A percentile compares a stretch with the other conserved stretches of the same genome.
Conservation (phyloP, 108 stramenopile genomes). For the Licmophora abbreviata region DNA sequence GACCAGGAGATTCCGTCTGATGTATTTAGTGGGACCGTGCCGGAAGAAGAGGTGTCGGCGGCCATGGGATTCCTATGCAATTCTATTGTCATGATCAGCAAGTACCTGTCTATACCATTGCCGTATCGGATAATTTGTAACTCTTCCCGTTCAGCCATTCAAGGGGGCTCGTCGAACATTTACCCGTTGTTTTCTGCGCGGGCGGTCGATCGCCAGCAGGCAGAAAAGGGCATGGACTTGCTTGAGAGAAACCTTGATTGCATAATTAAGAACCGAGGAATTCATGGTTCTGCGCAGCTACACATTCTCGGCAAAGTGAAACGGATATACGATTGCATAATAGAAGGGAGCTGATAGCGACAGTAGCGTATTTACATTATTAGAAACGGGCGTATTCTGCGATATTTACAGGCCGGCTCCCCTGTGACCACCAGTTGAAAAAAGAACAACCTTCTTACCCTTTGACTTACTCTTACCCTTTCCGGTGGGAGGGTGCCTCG, state of each 20-base stretch:
- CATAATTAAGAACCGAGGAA: slow-evolving; percentile 26
- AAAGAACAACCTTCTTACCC: slow-evolving; percentile 21
- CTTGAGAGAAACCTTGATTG: slow-evolving; percentile 75
- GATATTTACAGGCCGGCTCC: slow-evolving; percentile 1
- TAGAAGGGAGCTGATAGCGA: background rate
- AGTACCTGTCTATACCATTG: slow-evolving; percentile 70
- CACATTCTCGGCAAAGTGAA: slow-evolving; percentile 20
- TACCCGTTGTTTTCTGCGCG: slow-evolving; percentile 74
- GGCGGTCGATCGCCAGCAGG: slow-evolving; percentile 61
- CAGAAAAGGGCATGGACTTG: slow-evolving; percentile 58
- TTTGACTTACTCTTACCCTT: slow-evolving; percentile 10
- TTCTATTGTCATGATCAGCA: slow-evolving; percentile 60
- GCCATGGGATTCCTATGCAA: slow-evolving; percentile 76
- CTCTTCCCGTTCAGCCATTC: slow-evolving; percentile 68
- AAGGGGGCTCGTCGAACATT: slow-evolving; percentile 29
- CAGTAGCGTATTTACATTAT: too few relatives aligned
- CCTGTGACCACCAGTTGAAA: slow-evolving; percentile 28
- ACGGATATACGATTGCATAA: slow-evolving; percentile 12
- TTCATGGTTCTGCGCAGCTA: slow-evolving; percentile 8
- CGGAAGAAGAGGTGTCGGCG: slow-evolving; percentile 79
- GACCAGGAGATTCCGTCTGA: slow-evolving; percentile 51
- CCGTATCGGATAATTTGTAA: slow-evolving; percentile 78
- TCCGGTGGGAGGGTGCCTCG: background rate
- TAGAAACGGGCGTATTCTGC: background rate
- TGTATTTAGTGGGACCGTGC: slow-evolving; percentile 33